Evolutionary conservation across 164 flowering plant species (phyloP), one percentile per base, ranked within the genome.

Genomic region (Stephania cephalantha): DNA sequence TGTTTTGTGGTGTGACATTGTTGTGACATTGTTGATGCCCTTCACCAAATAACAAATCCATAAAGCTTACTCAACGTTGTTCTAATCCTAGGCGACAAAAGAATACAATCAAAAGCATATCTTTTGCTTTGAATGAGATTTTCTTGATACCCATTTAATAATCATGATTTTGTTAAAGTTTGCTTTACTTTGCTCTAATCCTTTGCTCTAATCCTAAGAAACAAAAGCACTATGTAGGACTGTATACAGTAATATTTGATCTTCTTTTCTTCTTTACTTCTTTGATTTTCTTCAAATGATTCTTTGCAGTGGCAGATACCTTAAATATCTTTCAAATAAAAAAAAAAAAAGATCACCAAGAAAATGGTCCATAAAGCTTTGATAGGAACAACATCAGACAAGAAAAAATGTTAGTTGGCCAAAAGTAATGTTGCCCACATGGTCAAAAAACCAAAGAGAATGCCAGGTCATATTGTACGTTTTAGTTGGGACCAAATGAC

Each of bases 151-250:
- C 5, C 64, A 58, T 58, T 3, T 18, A 15, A 10, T 50, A 0
- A 15, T 18, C 20, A 58, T 58, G 64, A 58, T 58, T 58, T 58
- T 15, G 64, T 58, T 58, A 58, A 58, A 58, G 64, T n/a, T 58
- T 58, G 6, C 18, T 58, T 17, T 4, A 58, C 64, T 58, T 58
- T 58, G 64, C 18, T 58, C 20, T 58, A 58, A 58, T 58, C 61
- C 64, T 58, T 58, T 58, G 64, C 18, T 58, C 20, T 58, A 58
- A 58, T 58, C 61, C 64, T 58, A 58, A n/a, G 64, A 58, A n/a
- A 15, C 64, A 58, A 58, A 35, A 58, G 20, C 64, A 15, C 20
- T 4, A 58, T 1, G 64, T n/a, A 58, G 64, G 17, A 6, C 20
- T 58, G 64, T 1, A 6, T 58, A 5, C 64, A 58, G 7, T 15